These are phyloP conservation scores for Chaetoscypha palmicola DNA, from an alignment of 2,329 filamentous ascomycete species.

Conservation along the genomic window DNA sequence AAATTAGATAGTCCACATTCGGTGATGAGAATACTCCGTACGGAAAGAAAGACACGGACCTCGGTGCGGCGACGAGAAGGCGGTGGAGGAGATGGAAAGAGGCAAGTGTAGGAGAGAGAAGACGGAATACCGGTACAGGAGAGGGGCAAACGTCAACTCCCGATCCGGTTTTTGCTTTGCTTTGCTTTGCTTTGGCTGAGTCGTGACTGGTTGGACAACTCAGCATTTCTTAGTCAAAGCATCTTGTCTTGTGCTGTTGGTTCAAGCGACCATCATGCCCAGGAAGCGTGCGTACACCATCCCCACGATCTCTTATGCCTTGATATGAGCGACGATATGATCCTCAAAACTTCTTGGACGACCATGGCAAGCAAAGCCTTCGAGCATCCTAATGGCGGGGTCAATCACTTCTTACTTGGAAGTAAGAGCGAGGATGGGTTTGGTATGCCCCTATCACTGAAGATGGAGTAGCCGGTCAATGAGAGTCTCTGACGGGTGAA, in stretches of 20 bases:
- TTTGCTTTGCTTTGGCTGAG: background rate
- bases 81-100: background rate
- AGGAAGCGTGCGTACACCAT: constrained; percentile 2
- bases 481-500: too few species aligned
- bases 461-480: too few species aligned
- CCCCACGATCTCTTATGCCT: constrained; percentile 5
- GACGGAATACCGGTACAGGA: background rate
- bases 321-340: constrained; percentile 10
- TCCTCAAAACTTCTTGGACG: constrained; percentile 8
- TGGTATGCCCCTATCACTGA: constrained; percentile 3
- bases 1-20: background rate
- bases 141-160: background rate
- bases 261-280: background rate
- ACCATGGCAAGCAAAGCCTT: constrained; percentile 8
- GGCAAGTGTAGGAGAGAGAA: background rate
- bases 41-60: too few species aligned
- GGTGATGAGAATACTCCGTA: too few species aligned
- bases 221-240: background rate
- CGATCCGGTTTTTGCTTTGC: background rate
- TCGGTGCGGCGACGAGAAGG: too few species aligned
- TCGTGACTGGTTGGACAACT: background rate
- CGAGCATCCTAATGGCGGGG: constrained; percentile 17
- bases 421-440: constrained; percentile 15
- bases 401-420: too few species aligned
- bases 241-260: background rate